Evolutionary conservation across 2,329 filamentous ascomycete genomes (phyloP).

Genomic region (Cladorrhinum sp.): DNA sequence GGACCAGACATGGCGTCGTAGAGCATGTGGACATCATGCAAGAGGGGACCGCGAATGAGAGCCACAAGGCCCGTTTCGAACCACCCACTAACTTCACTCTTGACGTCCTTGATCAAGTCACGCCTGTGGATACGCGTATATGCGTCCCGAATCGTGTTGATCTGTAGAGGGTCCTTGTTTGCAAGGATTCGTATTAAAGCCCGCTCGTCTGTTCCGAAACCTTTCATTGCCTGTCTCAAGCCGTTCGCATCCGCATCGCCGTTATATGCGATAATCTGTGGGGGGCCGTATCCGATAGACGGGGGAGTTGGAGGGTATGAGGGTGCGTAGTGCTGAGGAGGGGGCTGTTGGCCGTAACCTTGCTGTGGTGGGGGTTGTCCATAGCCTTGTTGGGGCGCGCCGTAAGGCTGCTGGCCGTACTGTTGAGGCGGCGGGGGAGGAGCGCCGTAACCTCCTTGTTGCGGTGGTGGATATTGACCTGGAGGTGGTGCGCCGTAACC

Average conservation of each 20-base stretch:
- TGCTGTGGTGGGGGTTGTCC: conserved; percentile 20
- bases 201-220: conserved; percentile 82
- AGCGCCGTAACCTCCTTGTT: conserved; percentile 19
- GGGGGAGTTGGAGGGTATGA: conserved; percentile 56
- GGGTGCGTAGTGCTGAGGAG: conserved; percentile 32
- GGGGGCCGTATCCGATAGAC: conserved; percentile 70
- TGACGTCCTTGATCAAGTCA: conserved; percentile 70
- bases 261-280: conserved; percentile 67
- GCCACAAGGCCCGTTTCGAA: conserved; percentile 73
- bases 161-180: conserved; percentile 73
- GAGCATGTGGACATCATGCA: conserved; percentile 69
- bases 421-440: conserved; percentile 17
- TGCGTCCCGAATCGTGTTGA: conserved; percentile 63
- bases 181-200: conserved; percentile 67
- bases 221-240: conserved; percentile 83
- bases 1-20: conserved; percentile 70
- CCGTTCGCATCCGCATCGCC: conserved; percentile 65
- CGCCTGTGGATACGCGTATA: conserved; percentile 65
- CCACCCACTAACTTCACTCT: conserved; percentile 71
- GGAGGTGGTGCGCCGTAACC: conserved; percentile 28
- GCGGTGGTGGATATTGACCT: conserved; percentile 35
- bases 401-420: conserved; percentile 16
- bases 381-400: conserved; percentile 16
- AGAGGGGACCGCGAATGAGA: conserved; percentile 73
- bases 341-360: conserved; percentile 28